Conservation (phyloP, 495 filamentous ascomycete genomes). For the Cercophora scortea region DNA sequence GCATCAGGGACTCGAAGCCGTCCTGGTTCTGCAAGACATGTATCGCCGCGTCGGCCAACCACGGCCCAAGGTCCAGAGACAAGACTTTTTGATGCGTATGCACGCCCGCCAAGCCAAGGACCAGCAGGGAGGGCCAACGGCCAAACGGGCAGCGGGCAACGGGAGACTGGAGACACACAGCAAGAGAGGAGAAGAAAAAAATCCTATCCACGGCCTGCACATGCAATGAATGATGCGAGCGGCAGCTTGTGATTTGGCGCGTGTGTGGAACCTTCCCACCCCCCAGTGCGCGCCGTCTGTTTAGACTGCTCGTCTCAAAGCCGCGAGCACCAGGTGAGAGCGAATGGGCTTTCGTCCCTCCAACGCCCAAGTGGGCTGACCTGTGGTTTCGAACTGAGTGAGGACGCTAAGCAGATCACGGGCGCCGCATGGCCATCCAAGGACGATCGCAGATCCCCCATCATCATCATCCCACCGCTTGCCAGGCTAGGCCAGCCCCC, state of each 20-base stretch:
- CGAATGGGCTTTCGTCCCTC: too few species aligned
- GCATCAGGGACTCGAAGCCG: conserved; percentile 4
- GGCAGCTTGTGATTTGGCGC: background rate
- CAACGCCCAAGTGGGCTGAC: background rate
- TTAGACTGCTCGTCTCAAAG: background rate
- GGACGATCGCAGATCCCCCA: conserved; percentile 1
- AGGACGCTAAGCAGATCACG: conserved; percentile 1
- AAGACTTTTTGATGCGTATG: background rate
- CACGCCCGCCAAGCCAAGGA: background rate
- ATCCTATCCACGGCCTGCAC: background rate
- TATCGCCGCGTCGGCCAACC: conserved; percentile 2
- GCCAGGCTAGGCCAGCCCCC: too few species aligned
- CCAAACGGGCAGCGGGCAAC: background rate
- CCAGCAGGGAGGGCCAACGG: background rate
- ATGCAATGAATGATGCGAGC: conserved; percentile 11
- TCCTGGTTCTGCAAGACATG: background rate
- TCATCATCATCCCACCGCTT: background rate
- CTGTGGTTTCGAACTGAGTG: background rate
- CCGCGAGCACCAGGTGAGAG: too few species aligned
- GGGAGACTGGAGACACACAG: background rate
- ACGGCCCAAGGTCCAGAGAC: background rate
- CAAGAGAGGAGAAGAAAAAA: background rate
- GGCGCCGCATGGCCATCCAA: background rate
- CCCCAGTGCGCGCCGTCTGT: background rate
- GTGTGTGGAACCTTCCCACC: background rate